Evolutionary conservation across 2,329 filamentous ascomycete genomes (phyloP), one percentile per base, ranked within the genome.

Genomic region (Chaetoscypha palmicola): DNA sequence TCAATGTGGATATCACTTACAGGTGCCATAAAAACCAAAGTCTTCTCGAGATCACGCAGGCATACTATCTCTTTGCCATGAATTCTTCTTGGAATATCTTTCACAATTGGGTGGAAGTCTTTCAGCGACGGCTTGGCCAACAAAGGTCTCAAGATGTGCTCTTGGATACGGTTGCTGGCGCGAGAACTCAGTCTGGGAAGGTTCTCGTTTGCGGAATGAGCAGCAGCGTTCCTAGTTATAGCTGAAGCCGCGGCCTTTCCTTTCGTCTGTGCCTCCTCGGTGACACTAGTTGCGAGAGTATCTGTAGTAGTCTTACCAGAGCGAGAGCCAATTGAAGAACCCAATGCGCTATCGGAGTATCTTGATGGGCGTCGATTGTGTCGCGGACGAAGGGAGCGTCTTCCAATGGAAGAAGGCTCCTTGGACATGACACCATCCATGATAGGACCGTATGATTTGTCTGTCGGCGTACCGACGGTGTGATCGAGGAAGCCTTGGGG

Each of bases 1-100:
- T 64, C 63, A 68, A 70, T 66, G 68, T 61, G 55, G 55, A 71
- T 62, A 62, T 72, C 66, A 94, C 90, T 94, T 83, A 96, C 91
- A 65, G 87, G 87, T 70, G 90, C 88, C 64, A 90, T 79, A 67
- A 90, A 89, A 60, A 96, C 79, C 49, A 97, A 72, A 8, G 84
- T 91, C 77, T 95, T 95, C 68, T 97, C 91, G 38, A 97, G 76
- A 66, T 97, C 91, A 64, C 91, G 81, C 43, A 97, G 78, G 68
- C 86, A 95, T 63, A 86, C 81, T 60, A 97, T 92, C 58, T 92
- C 81, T 66, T 88, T 90, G 61, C 81, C 78, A 60, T 79, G 78
- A 62, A 95, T 92, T 60, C 83, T 83, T 64, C 76, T 74, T 37
- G 87, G 87, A 52, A 89, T 80, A 64, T 86, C 83, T 55, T 83